phyloP scores from a whole-genome alignment of 106 monocot genomes.

The Platanthera zijinensis region DNA sequence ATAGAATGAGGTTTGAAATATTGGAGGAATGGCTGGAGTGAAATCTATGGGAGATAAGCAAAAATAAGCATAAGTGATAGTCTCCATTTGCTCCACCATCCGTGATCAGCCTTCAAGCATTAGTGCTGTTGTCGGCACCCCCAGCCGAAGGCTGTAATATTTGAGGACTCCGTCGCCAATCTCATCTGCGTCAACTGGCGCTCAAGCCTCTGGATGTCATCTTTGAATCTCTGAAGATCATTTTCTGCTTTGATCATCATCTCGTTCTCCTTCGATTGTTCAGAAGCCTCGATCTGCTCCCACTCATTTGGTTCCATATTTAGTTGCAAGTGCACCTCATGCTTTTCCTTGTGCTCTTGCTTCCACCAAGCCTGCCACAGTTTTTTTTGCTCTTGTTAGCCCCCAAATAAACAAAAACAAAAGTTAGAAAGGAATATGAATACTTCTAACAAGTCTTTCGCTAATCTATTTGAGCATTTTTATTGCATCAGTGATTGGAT shows the following conservation, averaged over 20 bases:
- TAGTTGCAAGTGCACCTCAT: slow-evolving; percentile 8
- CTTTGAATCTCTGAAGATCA: slow-evolving; percentile 24
- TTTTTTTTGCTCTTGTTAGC: too few relatives aligned
- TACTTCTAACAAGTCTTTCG: neutral
- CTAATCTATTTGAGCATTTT: neutral
- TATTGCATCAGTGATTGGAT: slow-evolving; percentile 57
- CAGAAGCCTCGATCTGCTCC: slow-evolving; percentile 21
- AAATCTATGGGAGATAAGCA: too few relatives aligned
- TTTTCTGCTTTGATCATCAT: slow-evolving; percentile 21
- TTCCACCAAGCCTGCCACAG: slow-evolving; percentile 29
- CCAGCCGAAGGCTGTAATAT: slow-evolving; percentile 18
- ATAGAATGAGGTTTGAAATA: too few relatives aligned
- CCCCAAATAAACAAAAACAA: too few relatives aligned
- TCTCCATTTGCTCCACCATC: slow-evolving; percentile 17
- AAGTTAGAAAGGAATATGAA: too few relatives aligned
- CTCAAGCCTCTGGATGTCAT: slow-evolving; percentile 24
- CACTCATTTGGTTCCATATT: slow-evolving; percentile 16
- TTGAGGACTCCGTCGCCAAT: slow-evolving; percentile 15
- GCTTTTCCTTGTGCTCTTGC: slow-evolving; percentile 25
- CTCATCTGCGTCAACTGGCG: slow-evolving; percentile 25
- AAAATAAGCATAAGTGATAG: too few relatives aligned
- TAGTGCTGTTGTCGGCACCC: slow-evolving; percentile 1
- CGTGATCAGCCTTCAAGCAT: neutral
- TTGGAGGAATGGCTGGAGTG: too few relatives aligned
- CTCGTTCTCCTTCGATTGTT: slow-evolving; percentile 20